Base-by-base conservation (phyloP, 177 flowering plant species). In the Tripterygium wilfordii region DNA sequence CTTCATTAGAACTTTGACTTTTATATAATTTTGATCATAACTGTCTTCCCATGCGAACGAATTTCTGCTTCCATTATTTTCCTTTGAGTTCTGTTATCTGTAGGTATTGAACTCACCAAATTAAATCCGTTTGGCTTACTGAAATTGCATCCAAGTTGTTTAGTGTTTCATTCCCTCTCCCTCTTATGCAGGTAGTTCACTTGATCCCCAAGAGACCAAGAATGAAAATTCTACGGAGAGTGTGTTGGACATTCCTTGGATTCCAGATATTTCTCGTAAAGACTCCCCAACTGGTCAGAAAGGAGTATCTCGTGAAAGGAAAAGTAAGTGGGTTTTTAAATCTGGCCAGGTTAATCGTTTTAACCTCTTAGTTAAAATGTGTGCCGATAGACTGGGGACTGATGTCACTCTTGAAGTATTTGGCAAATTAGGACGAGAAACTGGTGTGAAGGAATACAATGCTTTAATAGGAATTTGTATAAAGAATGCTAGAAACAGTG, bases 401-500 rank as follows among this genome's bases (percentile, higher is more conserved):
- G 70, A 74, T 9, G 51, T 61, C 28, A 65, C 86, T 30, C 20
- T 88, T 33, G 36, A 63, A 15, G 54, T 88, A 1, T 75, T 88
- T 54, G 73, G 69, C 48, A 83, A 53, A 58, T 47, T 91, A 63
- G 85, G 90, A 24, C 64, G 78, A 43, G 80, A 70, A 63, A 68
- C 79, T 46, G 86, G 87, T 21, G 45, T 66, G 40, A 74, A 78
- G 54, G 98, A 83, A 46, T 85, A 68, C 62, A 76, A 75, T 64
- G 75, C 83, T n/a, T 45, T 83, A 38, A 68, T 91, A 27, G 47
- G 49, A 49, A 36, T 69, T 19, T 72, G 83, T 62, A 45, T 91
- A 41, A 71, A 75, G 56, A 66, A 60, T 58, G 96, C 95, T 37
- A 72, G 63, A 64, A 43, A 30, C 36, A 60, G 67, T 45, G 43